A percentile compares a stretch with the other conserved stretches of the same genome.
phyloP scores from a whole-genome alignment of 495 filamentous ascomycete genomes.

The Cairneyella variabilis region DNA sequence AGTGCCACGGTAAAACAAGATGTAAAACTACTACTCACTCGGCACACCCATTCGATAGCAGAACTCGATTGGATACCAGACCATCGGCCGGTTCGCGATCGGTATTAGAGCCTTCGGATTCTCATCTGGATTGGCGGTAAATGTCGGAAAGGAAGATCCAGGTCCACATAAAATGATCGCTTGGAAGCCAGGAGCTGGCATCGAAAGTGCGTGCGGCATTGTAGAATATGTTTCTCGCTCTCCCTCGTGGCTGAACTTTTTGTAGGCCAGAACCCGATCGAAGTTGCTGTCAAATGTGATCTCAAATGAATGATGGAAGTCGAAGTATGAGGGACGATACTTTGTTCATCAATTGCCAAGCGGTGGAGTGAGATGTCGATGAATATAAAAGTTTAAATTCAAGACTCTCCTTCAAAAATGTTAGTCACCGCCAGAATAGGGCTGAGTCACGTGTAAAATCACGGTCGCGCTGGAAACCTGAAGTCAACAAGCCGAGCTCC shows the following conservation, averaged over 20 bases:
- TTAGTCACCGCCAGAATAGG: not conserved
- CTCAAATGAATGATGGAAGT: not conserved
- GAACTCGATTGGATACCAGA: conserved; percentile 91
- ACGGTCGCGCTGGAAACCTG: conserved; percentile 8
- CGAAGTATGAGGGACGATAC: not conserved
- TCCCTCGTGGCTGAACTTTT: not conserved
- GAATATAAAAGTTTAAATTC: too few species aligned
- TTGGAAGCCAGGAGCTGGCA: conserved; percentile 79
- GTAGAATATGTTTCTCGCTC: not conserved
- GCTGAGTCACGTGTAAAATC: conserved; percentile 8
- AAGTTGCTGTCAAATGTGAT: not conserved
- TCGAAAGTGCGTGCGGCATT: conserved; percentile 67
- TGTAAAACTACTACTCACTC: too few species aligned
- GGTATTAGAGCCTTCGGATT: conserved; percentile 87
- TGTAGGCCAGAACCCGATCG: not conserved
- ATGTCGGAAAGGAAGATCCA: conserved; percentile 84
- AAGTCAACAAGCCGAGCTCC: conserved; percentile 20
- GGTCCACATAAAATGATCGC: conserved; percentile 91
- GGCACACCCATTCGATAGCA: conserved; percentile 82
- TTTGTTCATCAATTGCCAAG: not conserved
- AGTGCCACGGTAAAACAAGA: too few species aligned
- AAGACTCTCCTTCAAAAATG: too few species aligned
- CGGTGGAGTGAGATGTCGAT: not conserved
- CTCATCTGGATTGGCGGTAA: conserved; percentile 84
- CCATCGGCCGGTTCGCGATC: conserved; percentile 92